Evolutionary conservation across 23 red algal genomes (phyloP).

Genomic region (Gracilaria domingensis): DNA sequence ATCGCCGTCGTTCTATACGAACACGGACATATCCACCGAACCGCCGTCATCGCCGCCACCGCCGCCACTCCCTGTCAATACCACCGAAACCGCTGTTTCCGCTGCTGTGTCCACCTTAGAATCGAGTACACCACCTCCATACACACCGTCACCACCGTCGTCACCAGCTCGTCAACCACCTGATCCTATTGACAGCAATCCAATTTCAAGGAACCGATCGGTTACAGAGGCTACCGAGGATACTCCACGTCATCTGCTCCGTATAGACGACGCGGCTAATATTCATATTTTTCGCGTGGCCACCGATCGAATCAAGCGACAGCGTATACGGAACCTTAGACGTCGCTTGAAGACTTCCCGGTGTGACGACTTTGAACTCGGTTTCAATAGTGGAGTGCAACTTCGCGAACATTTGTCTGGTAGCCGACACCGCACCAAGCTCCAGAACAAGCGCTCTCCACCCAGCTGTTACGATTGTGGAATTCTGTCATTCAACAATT

Average conservation of each 20-base stretch:
- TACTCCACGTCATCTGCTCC: too few species aligned
- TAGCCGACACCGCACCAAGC: neutral
- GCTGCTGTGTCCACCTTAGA: neutral
- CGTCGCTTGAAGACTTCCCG: neutral
- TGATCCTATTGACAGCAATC: neutral
- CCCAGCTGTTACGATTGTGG: neutral
- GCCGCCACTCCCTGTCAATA: neutral
- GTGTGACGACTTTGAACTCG: neutral
- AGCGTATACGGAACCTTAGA: neutral
- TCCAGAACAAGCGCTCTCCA: neutral
- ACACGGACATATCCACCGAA: too few species aligned
- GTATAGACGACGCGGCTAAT: neutral
- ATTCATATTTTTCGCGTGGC: neutral
- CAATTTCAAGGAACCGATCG: neutral
- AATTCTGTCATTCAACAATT: neutral
- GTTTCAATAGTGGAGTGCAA: too few species aligned
- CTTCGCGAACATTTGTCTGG: neutral
- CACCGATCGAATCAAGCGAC: neutral
- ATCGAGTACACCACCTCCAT: neutral
- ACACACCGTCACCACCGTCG: too few species aligned
- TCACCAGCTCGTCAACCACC: neutral
- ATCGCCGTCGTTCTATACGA: too few species aligned
- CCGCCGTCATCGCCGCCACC: constrained; percentile 14
- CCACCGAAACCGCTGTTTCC: neutral
- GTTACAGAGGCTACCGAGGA: neutral